Evolutionary conservation across 2,329 filamentous ascomycete species (phyloP).

Genomic region (Venturia carpophila): DNA sequence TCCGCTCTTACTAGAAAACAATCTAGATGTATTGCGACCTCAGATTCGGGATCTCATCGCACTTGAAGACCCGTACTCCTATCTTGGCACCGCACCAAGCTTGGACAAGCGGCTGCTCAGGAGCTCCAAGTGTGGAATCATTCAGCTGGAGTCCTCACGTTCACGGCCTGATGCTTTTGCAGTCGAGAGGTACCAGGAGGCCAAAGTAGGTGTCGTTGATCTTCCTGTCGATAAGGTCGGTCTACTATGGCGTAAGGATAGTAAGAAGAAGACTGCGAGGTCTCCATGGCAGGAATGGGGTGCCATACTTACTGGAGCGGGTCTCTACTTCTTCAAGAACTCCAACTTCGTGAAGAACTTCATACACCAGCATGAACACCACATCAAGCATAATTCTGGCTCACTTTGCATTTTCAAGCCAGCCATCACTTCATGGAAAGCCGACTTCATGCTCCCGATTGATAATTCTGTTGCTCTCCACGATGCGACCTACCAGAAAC

Average conservation of each 20-base stretch:
- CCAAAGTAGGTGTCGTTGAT: slow-evolving; percentile 87
- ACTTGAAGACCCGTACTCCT: slow-evolving; percentile 85
- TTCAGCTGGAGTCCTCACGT: slow-evolving; percentile 90
- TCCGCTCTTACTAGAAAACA: slow-evolving; percentile 83
- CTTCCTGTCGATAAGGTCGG: slow-evolving; percentile 97
- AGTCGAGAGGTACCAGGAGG: slow-evolving; percentile 74
- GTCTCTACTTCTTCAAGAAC: slow-evolving; percentile 94
- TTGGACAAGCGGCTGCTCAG: slow-evolving; percentile 59
- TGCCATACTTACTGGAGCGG: slow-evolving; percentile 89
- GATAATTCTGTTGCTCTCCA: slow-evolving; percentile 83
- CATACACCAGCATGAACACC: slow-evolving; percentile 78
- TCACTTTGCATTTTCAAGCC: slow-evolving; percentile 84
- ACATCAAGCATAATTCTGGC: slow-evolving; percentile 67
- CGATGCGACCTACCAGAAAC: slow-evolving; percentile 82
- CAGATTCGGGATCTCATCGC: slow-evolving; percentile 87
- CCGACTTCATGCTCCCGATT: slow-evolving; percentile 87
- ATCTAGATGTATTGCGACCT: slow-evolving; percentile 72
- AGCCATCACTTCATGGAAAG: slow-evolving; percentile 84
- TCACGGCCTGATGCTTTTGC: slow-evolving; percentile 93
- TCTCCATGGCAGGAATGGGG: slow-evolving; percentile 99
- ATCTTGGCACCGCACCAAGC: slow-evolving; percentile 65
- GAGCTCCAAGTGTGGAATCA: slow-evolving; percentile 81
- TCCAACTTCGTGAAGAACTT: slow-evolving; percentile 85
- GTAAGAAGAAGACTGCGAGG: slow-evolving; percentile 85
- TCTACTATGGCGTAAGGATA: slow-evolving; percentile 86